Evolutionary conservation across 306 rosid genomes (phyloP), one percentile per base, ranked within the genome.

Genomic region (Fagus crenata): DNA sequence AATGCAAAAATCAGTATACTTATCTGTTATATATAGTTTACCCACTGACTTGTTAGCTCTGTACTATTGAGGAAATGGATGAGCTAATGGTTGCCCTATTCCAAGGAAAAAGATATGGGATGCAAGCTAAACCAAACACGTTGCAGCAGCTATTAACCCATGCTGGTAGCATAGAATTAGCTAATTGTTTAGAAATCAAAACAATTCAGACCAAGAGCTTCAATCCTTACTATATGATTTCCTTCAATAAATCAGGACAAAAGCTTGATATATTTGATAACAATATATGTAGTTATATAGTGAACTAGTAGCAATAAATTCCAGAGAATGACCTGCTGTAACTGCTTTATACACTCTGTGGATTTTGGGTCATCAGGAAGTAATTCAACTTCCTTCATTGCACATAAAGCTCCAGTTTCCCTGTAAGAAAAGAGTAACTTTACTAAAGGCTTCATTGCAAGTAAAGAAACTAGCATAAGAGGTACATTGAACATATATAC

Each of bases 331-430:
- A 92, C 99, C 99, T 96, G 99, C 83, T 96, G 90, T 85, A 96
- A 78, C 81, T 96, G 99, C 85, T 91, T 96, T 73, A 91, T 92
- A 84, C 89, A 81, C 78, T 96, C 99, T 11, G 90, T 93, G 9
- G 98, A 86, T 84, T 96, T 96, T 42, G 98, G 98, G 80, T 96
- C 99, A 77, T 93, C 99, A 15, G 78, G 89, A 80, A 86, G 85
- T 76, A 93, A 80, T 71, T 93, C 99, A 56, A 84, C 99, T 84
- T 96, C 99, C 86, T 96, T 96, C 99, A 96, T 91, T 54, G 99
- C 99, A 87, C 98, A 96, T 85, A 96, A 82, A 73, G 99, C 93
- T 79, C 99, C 99, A 67, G 95, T 96, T 85, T 87, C 88, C 74
- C 98, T 95, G 81, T 32, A 35, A 69, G 49, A 33, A 77, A 40